A percentile compares a stretch with the other conserved stretches of the same genome.
phyloP scores from a whole-genome alignment of 179 eudicot genomes.

The Sideroxylon spinosum region DNA sequence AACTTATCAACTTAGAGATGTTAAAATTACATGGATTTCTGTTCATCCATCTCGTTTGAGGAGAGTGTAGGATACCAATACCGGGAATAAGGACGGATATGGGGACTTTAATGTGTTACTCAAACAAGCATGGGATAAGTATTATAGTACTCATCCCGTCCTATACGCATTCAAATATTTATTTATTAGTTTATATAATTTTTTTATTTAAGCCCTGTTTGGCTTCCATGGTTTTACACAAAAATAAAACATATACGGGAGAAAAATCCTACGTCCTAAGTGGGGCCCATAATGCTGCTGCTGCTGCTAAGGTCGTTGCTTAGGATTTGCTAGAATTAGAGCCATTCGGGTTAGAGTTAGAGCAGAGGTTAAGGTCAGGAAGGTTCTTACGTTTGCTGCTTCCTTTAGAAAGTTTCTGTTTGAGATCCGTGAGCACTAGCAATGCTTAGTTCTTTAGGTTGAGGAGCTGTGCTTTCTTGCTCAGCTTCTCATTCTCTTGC shows the following conservation, averaged over 20 bases:
- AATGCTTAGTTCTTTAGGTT: constrained; percentile 74
- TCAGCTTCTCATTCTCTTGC: constrained; percentile 70
- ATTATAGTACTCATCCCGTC: too few relatives aligned
- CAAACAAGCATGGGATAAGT: too few relatives aligned
- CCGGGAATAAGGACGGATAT: too few relatives aligned
- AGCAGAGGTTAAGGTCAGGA: constrained; percentile 38
- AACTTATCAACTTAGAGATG: too few relatives aligned
- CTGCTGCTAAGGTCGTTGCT: background rate
- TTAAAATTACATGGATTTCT: too few relatives aligned
- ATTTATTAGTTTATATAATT: too few relatives aligned
- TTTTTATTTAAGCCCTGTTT: background rate
- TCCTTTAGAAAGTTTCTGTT: constrained; percentile 36
- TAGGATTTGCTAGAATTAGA: constrained; percentile 13
- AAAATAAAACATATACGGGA: constrained; percentile 1
- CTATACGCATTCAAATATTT: too few relatives aligned
- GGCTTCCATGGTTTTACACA: constrained; percentile 13
- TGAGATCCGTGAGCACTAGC: constrained; percentile 62
- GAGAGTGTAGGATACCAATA: too few relatives aligned
- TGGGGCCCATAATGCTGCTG: constrained; percentile 1
- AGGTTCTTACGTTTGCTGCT: constrained; percentile 25
- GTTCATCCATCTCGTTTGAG: too few relatives aligned
- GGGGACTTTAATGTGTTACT: too few relatives aligned
- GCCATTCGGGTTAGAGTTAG: constrained; percentile 23
- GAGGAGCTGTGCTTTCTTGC: constrained; percentile 67
- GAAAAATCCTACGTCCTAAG: constrained; percentile 2